These are phyloP conservation scores for Huntiella bhutanensis DNA, from an alignment of 2,329 filamentous ascomycete species.

Conservation along the genomic window DNA sequence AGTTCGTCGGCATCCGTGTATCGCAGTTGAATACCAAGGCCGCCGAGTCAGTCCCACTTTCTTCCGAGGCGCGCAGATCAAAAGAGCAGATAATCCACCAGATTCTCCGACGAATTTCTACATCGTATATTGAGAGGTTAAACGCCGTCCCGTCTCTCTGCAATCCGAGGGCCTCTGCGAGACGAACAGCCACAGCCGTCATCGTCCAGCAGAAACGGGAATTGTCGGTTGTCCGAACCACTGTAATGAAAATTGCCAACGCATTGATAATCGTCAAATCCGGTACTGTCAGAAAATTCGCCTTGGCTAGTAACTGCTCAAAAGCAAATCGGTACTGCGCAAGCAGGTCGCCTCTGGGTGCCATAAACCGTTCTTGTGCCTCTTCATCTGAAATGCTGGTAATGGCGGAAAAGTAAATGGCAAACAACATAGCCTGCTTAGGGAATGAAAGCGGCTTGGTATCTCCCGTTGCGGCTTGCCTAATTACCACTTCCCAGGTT, in stretches of 20 bases:
- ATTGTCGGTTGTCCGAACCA: slow-evolving; percentile 28
- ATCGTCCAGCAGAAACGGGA: slow-evolving; percentile 41
- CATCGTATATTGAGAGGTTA: slow-evolving; percentile 35
- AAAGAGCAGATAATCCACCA: slow-evolving; percentile 43
- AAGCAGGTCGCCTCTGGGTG: slow-evolving; percentile 25
- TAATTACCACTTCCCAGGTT: slow-evolving; percentile 40
- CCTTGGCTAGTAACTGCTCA: slow-evolving; percentile 37
- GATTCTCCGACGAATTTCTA: slow-evolving; percentile 38
- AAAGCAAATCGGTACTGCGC: slow-evolving; percentile 32
- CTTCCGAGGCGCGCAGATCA: slow-evolving; percentile 35
- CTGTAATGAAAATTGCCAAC: slow-evolving; percentile 34
- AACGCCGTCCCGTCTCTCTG: slow-evolving; percentile 36
- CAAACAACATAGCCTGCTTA: slow-evolving; percentile 44
- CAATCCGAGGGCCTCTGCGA: slow-evolving; percentile 40
- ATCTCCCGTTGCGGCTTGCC: slow-evolving; percentile 39
- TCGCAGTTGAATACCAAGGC: slow-evolving; percentile 23
- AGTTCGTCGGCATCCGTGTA: slow-evolving; percentile 28
- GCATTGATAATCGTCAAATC: slow-evolving; percentile 40
- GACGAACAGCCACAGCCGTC: slow-evolving; percentile 36
- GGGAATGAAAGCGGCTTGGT: slow-evolving; percentile 32
- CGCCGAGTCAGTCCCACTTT: slow-evolving; percentile 25
- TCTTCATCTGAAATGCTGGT: slow-evolving; percentile 41
- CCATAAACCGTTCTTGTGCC: slow-evolving; percentile 28
- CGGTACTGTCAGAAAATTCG: slow-evolving; percentile 36
- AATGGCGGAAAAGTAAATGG: slow-evolving; percentile 39